Evolutionary conservation across 129 eudicot genomes (phyloP).

Genomic region (Escallonia rubra): DNA sequence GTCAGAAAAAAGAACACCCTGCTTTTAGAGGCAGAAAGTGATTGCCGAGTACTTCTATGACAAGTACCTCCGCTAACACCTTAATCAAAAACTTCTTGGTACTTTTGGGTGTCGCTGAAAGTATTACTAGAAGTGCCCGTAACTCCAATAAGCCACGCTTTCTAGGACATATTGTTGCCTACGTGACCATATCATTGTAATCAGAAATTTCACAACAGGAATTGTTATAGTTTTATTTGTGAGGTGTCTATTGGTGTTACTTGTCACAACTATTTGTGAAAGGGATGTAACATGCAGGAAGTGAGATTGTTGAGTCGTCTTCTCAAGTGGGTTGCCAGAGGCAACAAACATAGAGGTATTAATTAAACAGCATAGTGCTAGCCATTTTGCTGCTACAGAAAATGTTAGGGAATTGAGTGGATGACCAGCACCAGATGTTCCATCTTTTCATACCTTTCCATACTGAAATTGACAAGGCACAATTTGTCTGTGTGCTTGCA

Average conservation of each 20-base stretch:
- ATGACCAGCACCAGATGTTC: too few species aligned
- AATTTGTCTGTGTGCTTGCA: not conserved
- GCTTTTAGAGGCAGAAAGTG: too few species aligned
- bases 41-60: too few species aligned
- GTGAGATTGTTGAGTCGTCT: constrained; percentile 30
- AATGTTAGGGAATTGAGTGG: not conserved
- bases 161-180: too few species aligned
- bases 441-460: not conserved
- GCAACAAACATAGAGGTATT: constrained; percentile 23
- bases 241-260: not conserved
- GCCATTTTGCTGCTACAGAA: not conserved
- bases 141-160: too few species aligned
- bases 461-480: not conserved
- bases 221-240: not conserved
- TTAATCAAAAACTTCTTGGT: too few species aligned
- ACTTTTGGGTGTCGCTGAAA: too few species aligned
- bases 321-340: constrained; percentile 31
- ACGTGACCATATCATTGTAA: too few species aligned
- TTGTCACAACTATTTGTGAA: constrained; percentile 4
- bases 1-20: too few species aligned
- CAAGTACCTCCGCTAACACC: too few species aligned
- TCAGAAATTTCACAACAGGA: too few species aligned
- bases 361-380: constrained; percentile 3
- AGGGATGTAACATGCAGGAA: constrained; percentile 31
- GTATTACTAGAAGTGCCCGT: too few species aligned